Evolutionary conservation across 2,329 filamentous ascomycete genomes (phyloP).

Genomic region (Apiospora aurea): DNA sequence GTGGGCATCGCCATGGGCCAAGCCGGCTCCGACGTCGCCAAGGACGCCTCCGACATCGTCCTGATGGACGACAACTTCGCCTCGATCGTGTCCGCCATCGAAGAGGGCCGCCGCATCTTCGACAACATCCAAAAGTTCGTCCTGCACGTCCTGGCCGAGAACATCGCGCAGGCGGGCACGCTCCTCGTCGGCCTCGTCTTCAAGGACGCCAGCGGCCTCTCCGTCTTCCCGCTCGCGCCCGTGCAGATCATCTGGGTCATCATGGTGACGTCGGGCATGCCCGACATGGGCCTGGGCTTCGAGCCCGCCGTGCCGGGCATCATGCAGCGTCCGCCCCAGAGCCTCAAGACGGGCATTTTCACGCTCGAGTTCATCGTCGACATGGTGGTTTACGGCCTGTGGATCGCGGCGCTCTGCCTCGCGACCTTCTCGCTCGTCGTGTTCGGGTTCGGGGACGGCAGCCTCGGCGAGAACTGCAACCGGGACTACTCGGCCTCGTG

Average conservation of each 20-base stretch:
- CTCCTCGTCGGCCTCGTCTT: conserved; percentile 76
- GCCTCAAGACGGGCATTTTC: conserved; percentile 68
- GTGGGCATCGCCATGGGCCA: conserved; percentile 72
- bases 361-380: conserved; percentile 71
- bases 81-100: conserved; percentile 72
- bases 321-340: conserved; percentile 71
- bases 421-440: conserved; percentile 69
- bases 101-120: conserved; percentile 74
- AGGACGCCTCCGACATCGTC: conserved; percentile 68
- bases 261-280: conserved; percentile 78
- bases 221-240: conserved; percentile 76
- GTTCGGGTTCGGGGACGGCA: conserved; percentile 63
- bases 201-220: conserved; percentile 69
- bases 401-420: conserved; percentile 71
- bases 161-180: conserved; percentile 74
- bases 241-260: conserved; percentile 86
- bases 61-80: conserved; percentile 77
- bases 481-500: conserved; percentile 60
- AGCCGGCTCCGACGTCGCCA: conserved; percentile 64
- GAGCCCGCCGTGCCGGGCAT: conserved; percentile 75
- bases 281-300: conserved; percentile 80
- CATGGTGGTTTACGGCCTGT: conserved; percentile 72
- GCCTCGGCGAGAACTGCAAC: conserved; percentile 69
- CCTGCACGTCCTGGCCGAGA: conserved; percentile 72
- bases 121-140: conserved; percentile 81